phyloP scores from a whole-genome alignment of 108 stramenopile genomes.

The Parietichytrium sp. region DNA sequence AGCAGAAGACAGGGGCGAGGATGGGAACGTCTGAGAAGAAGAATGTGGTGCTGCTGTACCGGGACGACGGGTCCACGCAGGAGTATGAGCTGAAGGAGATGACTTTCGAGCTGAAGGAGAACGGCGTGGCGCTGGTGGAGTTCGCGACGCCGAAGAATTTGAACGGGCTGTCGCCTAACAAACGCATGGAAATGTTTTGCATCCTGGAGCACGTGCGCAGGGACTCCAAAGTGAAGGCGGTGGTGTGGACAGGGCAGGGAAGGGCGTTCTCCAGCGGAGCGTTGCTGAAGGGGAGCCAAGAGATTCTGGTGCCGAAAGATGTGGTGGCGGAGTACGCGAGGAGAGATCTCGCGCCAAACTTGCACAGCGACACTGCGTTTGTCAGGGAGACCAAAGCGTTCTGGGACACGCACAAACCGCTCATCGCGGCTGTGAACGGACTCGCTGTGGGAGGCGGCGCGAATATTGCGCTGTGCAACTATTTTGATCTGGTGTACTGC shows the following conservation, averaged over 20 bases:
- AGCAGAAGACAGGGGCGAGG: too few species aligned
- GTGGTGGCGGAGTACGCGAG: not conserved
- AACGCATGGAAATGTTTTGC: constrained; percentile 12
- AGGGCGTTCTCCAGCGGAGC: constrained; percentile 29
- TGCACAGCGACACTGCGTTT: not conserved
- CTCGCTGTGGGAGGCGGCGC: constrained; percentile 36
- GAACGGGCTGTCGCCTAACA: not conserved
- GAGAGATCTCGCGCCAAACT: not conserved
- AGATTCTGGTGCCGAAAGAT: not conserved
- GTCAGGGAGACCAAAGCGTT: constrained; percentile 25
- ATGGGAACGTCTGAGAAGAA: too few species aligned
- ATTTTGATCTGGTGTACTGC: not conserved
- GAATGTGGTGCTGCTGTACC: constrained; percentile 10
- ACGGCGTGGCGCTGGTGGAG: not conserved
- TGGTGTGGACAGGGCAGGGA: constrained; percentile 13
- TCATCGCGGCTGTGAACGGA: constrained; percentile 18
- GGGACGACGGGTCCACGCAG: not conserved
- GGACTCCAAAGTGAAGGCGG: not conserved
- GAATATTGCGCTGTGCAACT: constrained; percentile 16
- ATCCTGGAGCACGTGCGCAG: constrained; percentile 18
- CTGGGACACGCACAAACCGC: not conserved
- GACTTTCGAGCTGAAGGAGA: constrained; percentile 7
- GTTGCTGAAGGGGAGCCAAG: not conserved
- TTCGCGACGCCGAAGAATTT: not conserved
- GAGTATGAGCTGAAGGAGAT: constrained; percentile 23